phyloP scores from a whole-genome alignment of 108 stramenopile genomes.

The Conticribra guillardii region DNA sequence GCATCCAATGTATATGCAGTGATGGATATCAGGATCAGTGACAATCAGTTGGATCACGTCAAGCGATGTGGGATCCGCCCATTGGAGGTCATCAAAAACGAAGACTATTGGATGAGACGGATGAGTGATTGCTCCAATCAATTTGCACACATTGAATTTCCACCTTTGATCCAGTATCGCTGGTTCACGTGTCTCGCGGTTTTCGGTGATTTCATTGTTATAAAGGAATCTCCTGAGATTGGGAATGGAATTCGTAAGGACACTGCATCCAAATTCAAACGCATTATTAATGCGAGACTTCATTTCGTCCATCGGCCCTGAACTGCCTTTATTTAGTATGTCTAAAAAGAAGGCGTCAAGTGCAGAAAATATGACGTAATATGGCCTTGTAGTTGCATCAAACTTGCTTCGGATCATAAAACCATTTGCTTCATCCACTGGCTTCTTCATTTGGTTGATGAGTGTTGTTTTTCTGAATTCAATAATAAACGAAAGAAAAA shows the following conservation, averaged over 20 bases:
- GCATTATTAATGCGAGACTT: conserved; percentile 9
- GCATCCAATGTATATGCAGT: conserved; percentile 19
- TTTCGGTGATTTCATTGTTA: background rate
- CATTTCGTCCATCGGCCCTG: background rate
- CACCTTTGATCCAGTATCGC: background rate
- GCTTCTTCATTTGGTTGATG: conserved; percentile 13
- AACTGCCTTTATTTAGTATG: background rate
- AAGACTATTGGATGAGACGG: conserved; percentile 20
- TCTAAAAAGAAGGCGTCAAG: conserved; percentile 23
- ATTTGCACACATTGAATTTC: conserved; percentile 9
- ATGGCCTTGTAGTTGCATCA: conserved; percentile 6
- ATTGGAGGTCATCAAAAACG: conserved; percentile 31
- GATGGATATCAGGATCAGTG: conserved; percentile 8
- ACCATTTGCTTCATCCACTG: conserved; percentile 14
- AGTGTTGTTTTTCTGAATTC: conserved; percentile 22
- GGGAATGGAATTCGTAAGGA: conserved; percentile 17
- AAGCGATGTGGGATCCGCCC: conserved; percentile 25
- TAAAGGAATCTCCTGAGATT: conserved; percentile 7
- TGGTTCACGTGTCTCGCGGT: background rate
- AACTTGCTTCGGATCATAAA: conserved; percentile 27
- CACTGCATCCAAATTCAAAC: conserved; percentile 16
- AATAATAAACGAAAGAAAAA: background rate
- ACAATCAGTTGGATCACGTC: conserved; percentile 22
- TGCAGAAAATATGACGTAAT: conserved; percentile 7
- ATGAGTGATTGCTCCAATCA: conserved; percentile 21